A percentile compares a stretch with the other conserved stretches of the same genome.
Conservation (phyloP, 1,284 basidiomycete genomes). For the Ceratobasidium sp. region DNA sequence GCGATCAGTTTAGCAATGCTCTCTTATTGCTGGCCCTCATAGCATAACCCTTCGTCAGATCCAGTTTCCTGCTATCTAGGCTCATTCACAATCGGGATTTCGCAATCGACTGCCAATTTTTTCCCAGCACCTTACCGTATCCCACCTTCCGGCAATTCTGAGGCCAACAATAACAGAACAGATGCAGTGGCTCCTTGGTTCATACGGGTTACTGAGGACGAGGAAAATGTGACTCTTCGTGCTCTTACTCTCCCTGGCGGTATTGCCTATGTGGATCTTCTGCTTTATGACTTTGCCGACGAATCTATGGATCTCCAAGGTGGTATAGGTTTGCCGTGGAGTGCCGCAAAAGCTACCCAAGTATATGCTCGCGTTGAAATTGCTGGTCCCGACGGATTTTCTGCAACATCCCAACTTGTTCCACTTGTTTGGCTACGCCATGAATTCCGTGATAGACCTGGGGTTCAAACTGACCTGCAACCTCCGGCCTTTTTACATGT, state of each 20-base stretch:
- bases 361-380: slow-evolving; percentile 19
- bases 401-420: background rate
- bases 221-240: slow-evolving; percentile 16
- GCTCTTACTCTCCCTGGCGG: slow-evolving; percentile 8
- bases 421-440: slow-evolving; percentile 4
- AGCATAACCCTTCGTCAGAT: background rate
- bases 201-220: background rate
- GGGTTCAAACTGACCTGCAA: background rate
- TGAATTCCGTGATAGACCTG: background rate
- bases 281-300: slow-evolving; percentile 19
- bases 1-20: no score
- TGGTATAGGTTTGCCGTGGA: background rate
- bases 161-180: background rate
- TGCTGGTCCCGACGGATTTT: slow-evolving; percentile 24
- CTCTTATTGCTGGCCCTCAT: background rate
- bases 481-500: slow-evolving; percentile 1
- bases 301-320: background rate
- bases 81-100: background rate
- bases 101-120: background rate
- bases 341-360: background rate
- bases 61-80: slow-evolving; percentile 6
- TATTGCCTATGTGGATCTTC: slow-evolving; percentile 25
- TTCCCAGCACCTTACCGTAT: slow-evolving; percentile 3
- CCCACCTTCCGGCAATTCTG: slow-evolving; percentile 1
- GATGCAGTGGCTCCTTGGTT: background rate